A percentile compares a stretch with the other conserved stretches of the same genome.
Conservation (phyloP, 129 eudicot species). For the Silybum marianum region DNA sequence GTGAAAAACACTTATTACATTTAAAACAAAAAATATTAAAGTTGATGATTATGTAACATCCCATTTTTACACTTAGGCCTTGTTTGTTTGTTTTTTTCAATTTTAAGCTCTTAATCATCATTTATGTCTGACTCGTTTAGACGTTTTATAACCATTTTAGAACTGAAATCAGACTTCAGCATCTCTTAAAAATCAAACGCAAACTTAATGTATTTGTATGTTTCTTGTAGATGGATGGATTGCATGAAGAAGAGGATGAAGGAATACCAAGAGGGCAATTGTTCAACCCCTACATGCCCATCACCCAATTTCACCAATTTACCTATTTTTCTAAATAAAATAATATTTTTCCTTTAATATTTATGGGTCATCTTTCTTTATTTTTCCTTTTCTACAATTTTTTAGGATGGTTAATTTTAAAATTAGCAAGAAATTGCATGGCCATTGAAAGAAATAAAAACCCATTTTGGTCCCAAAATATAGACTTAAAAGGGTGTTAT, state of each 20-base stretch:
- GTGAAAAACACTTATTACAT: background rate
- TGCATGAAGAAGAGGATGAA: slow-evolving; percentile 43
- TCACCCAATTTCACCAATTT: slow-evolving; percentile 45
- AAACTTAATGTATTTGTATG: too few relatives aligned
- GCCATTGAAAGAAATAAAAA: background rate
- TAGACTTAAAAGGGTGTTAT: background rate
- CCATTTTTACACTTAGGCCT: slow-evolving; percentile 1
- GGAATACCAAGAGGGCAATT: slow-evolving; percentile 30
- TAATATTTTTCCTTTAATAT: background rate
- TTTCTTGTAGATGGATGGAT: slow-evolving; percentile 56
- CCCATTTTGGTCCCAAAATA: background rate
- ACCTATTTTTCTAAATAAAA: slow-evolving; percentile 31
- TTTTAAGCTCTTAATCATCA: too few relatives aligned
- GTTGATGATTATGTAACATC: background rate
- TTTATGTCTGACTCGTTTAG: too few relatives aligned
- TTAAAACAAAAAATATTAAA: background rate
- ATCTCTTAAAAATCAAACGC: too few relatives aligned
- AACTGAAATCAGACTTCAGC: too few relatives aligned
- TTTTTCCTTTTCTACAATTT: background rate
- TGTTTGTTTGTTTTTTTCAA: too few relatives aligned
- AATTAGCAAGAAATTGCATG: background rate
- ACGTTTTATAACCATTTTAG: too few relatives aligned
- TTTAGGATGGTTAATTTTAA: background rate
- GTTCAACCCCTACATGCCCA: slow-evolving; percentile 30
- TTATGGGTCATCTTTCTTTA: background rate